These are phyloP conservation scores for Eucalyptus camaldulensis DNA, from an alignment of 345 rosid species.

Conservation along the genomic window DNA sequence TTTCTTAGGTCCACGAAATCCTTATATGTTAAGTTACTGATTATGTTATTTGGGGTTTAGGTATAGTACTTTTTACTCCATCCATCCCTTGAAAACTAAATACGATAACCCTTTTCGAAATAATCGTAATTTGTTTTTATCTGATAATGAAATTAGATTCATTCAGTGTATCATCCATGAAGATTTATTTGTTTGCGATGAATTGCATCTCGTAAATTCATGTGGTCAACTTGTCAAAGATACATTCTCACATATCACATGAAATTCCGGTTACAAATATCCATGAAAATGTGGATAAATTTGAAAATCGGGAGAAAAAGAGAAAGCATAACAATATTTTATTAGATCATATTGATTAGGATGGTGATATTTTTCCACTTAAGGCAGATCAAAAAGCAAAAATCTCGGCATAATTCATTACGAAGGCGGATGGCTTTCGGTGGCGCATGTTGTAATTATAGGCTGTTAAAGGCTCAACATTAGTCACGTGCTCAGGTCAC, in stretches of 20 bases:
- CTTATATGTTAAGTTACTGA: neutral
- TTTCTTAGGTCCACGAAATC: neutral
- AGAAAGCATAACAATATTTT: neutral
- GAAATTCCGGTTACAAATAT: neutral
- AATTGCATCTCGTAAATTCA: neutral
- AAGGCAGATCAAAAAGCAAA: neutral
- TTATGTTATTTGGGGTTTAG: neutral
- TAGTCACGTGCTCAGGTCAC: neutral
- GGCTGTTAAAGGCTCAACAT: neutral
- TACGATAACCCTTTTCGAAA: rapidly evolving
- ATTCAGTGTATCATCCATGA: no score
- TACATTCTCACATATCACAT: no score
- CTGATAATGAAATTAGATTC: neutral
- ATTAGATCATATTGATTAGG: neutral
- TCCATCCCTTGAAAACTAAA: neutral
- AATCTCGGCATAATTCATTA: neutral
- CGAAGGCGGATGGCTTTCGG: neutral
- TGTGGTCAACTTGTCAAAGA: neutral
- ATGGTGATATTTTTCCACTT: neutral
- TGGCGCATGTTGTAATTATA: neutral
- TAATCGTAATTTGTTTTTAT: neutral
- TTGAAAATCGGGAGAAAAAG: neutral
- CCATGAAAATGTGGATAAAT: neutral
- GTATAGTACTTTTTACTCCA: neutral
- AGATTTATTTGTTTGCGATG: no score